Evolutionary conservation across 2,329 filamentous ascomycete species (phyloP).

Genomic region (Hymenoscyphus scutula): DNA sequence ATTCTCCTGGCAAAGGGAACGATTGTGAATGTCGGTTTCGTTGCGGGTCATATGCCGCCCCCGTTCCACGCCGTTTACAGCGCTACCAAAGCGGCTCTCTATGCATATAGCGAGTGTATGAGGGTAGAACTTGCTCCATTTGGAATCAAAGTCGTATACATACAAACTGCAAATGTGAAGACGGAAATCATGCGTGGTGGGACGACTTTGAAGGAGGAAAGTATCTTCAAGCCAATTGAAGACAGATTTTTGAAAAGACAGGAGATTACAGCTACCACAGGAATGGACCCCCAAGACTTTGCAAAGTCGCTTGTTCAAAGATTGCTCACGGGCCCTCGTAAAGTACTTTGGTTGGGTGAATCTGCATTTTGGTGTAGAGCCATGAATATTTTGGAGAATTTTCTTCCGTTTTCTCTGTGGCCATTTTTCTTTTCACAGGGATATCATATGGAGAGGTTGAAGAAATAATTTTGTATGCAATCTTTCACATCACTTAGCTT

Average conservation of each 20-base stretch:
- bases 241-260: background rate
- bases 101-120: conserved; percentile 17
- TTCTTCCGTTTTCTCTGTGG: background rate
- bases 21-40: conserved; percentile 32
- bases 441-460: too few species aligned
- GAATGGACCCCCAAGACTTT: background rate
- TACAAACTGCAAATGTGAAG: background rate
- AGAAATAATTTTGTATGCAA: too few species aligned
- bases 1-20: conserved; percentile 31
- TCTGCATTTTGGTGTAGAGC: background rate
- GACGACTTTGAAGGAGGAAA: background rate
- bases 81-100: conserved; percentile 22
- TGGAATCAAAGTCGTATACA: conserved; percentile 17
- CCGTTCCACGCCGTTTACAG: conserved; percentile 21
- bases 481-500: too few species aligned
- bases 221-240: background rate
- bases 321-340: background rate
- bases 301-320: background rate
- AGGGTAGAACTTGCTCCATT: conserved; percentile 23
- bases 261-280: background rate
- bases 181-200: background rate
- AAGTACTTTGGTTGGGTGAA: background rate
- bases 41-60: conserved; percentile 14
- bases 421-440: too few species aligned
- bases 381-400: background rate